Evolutionary conservation across 495 filamentous ascomycete genomes (phyloP).

Genomic region (Aspergillus biplanus): DNA sequence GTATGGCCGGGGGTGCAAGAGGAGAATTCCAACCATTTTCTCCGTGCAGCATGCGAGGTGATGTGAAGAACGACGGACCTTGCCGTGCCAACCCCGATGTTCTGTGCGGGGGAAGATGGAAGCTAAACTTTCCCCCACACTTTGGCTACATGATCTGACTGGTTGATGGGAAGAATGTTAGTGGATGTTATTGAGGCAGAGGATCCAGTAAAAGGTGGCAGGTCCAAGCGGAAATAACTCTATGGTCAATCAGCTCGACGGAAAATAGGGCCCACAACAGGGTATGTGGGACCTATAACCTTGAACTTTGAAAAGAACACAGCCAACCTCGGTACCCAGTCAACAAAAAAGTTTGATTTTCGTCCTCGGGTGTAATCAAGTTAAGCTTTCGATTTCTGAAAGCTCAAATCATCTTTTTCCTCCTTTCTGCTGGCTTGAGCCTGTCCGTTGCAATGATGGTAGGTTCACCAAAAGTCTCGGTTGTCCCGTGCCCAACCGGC

Average conservation of each 20-base stretch:
- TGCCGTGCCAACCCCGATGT: background rate
- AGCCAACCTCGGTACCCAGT: too few relatives aligned
- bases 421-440: too few relatives aligned
- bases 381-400: too few relatives aligned
- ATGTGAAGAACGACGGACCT: background rate
- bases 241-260: background rate
- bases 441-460: too few relatives aligned
- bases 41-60: background rate
- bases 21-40: background rate
- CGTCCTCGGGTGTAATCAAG: too few relatives aligned
- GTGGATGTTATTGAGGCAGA: background rate
- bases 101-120: background rate
- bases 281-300: background rate
- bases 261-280: background rate
- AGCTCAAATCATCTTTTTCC: too few relatives aligned
- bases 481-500: too few relatives aligned
- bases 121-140: slow-evolving; percentile 1
- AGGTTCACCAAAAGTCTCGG: too few relatives aligned
- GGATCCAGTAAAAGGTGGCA: background rate
- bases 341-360: too few relatives aligned
- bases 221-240: background rate
- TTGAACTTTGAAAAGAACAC: too few relatives aligned
- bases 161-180: background rate
- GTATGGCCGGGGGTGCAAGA: background rate
- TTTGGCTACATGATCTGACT: background rate